Base-by-base conservation (phyloP, 2,329 filamentous ascomycete genomes). In the Graphilbum fragrans region DNA sequence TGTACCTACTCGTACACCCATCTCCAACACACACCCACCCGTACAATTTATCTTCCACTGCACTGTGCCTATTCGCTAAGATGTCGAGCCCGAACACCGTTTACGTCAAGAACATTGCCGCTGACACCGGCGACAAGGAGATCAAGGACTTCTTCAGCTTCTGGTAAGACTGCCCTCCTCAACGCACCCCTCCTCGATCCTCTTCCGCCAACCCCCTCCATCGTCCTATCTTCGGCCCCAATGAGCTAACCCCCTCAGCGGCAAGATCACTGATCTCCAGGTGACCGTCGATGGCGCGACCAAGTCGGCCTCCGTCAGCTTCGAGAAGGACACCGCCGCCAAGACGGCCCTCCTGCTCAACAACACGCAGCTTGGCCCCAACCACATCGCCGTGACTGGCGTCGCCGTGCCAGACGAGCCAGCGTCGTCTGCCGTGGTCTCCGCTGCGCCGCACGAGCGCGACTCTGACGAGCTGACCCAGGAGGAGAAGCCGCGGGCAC, bases 91-190 rank as follows among this genome's bases (percentile, higher is more conserved):
- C 44, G 40, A 52, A 42, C 45, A 49, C 49, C 20, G 43, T 53
- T 49, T 69, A 88, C 66, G 88, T 96, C 55, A 83, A 84, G 66
- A 88, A 92, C 68, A 94, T 98, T 65, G 79, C 84, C 52, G 60
- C 70, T 48, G 66, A 80, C 59, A 95, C 90, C 43, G 78, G 75
- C 52, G 87, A 98, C 64, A 82, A 88, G 66, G 87, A 96, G 65
- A 80, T 98, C 54, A 79, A 78, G 57, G 88, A 94, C 59, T 98
- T 98, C 73, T 98, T 98, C 72, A 92, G 83, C 70, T 96, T 96
- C 66, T 82, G 77, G 86, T 90, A 72, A 59, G 76, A 34, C 2
- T 29, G 4, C 4, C 29, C 20, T 35, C 18, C 16, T n/a, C 16
- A 9, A 41, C 29, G 41, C 22, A 37, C 32, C 38, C 9, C 7